Percentiles rank a stretch among this genome's conserved stretches.
These are phyloP conservation scores for Aspergillus awamori DNA, from an alignment of 2,329 filamentous ascomycete genomes.

Conservation along the genomic window DNA sequence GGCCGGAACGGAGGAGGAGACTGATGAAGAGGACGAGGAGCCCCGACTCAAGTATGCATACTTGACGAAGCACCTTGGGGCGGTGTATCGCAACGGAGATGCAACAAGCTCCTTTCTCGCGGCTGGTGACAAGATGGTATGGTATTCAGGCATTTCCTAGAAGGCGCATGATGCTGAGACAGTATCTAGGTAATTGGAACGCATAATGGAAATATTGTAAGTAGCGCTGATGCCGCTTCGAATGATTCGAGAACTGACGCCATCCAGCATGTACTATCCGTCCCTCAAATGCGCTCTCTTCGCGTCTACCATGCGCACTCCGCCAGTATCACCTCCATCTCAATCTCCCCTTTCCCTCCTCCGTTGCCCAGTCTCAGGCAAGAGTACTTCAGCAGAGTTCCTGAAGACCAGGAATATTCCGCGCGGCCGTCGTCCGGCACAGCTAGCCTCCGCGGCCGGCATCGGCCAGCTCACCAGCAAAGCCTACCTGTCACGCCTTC, in stretches of 20 bases:
- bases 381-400: constrained; percentile 38
- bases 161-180: constrained; percentile 36
- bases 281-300: constrained; percentile 79
- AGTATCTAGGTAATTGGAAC: constrained; percentile 77
- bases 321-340: constrained; percentile 85
- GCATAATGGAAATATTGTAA: constrained; percentile 93
- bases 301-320: constrained; percentile 91
- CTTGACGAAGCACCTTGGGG: constrained; percentile 75
- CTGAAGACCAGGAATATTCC: constrained; percentile 31
- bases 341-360: constrained; percentile 82
- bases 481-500: constrained; percentile 72
- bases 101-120: constrained; percentile 89
- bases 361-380: constrained; percentile 52
- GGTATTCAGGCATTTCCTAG: constrained; percentile 22
- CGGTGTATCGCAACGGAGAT: constrained; percentile 92
- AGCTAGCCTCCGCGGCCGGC: constrained; percentile 35
- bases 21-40: constrained; percentile 85
- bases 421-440: constrained; percentile 32
- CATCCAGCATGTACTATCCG: constrained; percentile 75
- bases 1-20: constrained; percentile 59
- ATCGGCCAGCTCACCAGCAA: constrained; percentile 26
- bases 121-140: constrained; percentile 94
- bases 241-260: constrained; percentile 19
- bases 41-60: constrained; percentile 91
- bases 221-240: constrained; percentile 35